phyloP scores from a whole-genome alignment of 805 yeast genomes.

The Candida sonorensis region DNA sequence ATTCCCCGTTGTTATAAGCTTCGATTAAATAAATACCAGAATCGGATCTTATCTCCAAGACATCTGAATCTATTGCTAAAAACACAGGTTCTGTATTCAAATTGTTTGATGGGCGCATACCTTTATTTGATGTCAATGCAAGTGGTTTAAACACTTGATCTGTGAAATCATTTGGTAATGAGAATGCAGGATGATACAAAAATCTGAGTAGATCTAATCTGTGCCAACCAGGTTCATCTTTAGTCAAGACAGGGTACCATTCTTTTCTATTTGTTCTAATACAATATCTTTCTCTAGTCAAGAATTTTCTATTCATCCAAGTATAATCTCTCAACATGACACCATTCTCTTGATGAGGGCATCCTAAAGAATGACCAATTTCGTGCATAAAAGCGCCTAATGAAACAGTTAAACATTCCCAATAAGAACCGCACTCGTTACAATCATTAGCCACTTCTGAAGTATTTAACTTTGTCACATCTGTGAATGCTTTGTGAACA shows the following conservation, averaged over 20 bases:
- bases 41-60: conserved; percentile 40
- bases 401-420: conserved; percentile 86
- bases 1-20: conserved; percentile 57
- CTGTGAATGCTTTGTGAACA: conserved; percentile 60
- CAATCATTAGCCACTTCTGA: conserved; percentile 86
- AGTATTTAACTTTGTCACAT: conserved; percentile 56
- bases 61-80: conserved; percentile 38
- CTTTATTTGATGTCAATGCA: conserved; percentile 19
- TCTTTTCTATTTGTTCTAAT: conserved; percentile 44
- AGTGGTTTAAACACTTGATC: conserved; percentile 35
- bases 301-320: conserved; percentile 73
- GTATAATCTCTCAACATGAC: conserved; percentile 86
- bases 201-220: conserved; percentile 73
- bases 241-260: conserved; percentile 42
- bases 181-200: conserved; percentile 73
- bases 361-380: conserved; percentile 84
- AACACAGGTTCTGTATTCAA: conserved; percentile 37
- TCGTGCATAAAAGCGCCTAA: conserved; percentile 95
- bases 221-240: conserved; percentile 83
- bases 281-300: conserved; percentile 60
- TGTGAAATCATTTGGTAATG: conserved; percentile 55
- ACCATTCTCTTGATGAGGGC: conserved; percentile 88
- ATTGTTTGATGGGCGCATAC: conserved; percentile 25
- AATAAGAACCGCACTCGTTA: conserved; percentile 74
- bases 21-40: conserved; percentile 76